These are phyloP conservation scores for Tricholoma terreum DNA, from an alignment of 768 basidiomycete species.

Conservation along the genomic window DNA sequence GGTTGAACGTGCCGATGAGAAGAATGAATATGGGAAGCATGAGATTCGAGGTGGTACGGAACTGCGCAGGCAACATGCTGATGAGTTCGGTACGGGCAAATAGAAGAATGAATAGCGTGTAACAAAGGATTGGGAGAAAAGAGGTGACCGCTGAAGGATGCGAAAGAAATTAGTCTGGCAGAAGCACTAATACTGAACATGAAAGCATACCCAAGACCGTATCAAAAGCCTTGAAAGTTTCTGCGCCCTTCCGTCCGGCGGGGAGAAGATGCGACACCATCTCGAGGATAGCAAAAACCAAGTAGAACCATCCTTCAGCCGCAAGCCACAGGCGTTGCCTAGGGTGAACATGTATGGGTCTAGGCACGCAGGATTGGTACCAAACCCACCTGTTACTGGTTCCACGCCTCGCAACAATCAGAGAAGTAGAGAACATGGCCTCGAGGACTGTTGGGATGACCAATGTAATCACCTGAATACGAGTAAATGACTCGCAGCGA, in stretches of 20 bases:
- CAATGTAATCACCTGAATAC: constrained; percentile 44
- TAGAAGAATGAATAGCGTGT: constrained; percentile 59
- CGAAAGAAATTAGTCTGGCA: neutral
- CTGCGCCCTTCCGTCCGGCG: constrained; percentile 42
- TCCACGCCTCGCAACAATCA: constrained; percentile 48
- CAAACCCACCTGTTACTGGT: constrained; percentile 42
- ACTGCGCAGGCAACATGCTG: constrained; percentile 46
- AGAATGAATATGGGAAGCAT: constrained; percentile 55
- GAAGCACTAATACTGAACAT: neutral
- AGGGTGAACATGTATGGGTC: neutral
- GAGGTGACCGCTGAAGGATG: constrained; percentile 46
- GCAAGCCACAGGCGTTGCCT: constrained; percentile 59
- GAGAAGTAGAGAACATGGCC: constrained; percentile 51
- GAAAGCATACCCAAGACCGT: constrained; percentile 55
- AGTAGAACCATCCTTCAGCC: constrained; percentile 60
- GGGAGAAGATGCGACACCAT: constrained; percentile 56
- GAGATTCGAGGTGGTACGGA: constrained; percentile 42
- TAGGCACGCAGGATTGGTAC: neutral
- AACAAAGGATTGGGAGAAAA: constrained; percentile 62
- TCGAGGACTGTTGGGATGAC: constrained; percentile 66
- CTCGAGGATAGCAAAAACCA: constrained; percentile 57
- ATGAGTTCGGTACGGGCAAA: constrained; percentile 52
- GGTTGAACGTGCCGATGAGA: constrained; percentile 50
- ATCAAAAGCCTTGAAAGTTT: constrained; percentile 53
- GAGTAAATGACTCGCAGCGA: constrained; percentile 59